Base-by-base conservation (phyloP, 1,284 basidiomycete species). In the Ganoderma multipileum region DNA sequence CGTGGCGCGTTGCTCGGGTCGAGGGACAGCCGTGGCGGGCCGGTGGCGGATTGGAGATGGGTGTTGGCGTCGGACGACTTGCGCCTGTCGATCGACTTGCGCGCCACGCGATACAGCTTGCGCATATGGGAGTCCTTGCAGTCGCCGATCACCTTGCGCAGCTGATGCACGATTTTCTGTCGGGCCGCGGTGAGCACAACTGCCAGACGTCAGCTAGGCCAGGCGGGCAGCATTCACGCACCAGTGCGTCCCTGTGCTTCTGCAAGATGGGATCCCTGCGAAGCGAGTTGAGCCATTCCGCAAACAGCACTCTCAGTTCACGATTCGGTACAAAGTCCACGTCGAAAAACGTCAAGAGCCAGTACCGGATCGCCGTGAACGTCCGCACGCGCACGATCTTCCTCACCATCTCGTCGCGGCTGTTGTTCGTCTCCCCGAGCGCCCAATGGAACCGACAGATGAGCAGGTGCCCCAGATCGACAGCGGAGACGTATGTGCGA, bases 401-500 rank as follows among this genome's bases (percentile, higher is more conserved):
- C 66, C 90, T 84, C 44, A 89, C 87, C 66, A 85, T 85, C 69
- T 93, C 90, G 73, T 93, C 91, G 36, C 88, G 84, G 18, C 73
- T 76, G 23, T 83, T 86, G 20, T 77, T 78, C 8, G 86, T 81
- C 23, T 84, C 84, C 68, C 88, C 88, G 58, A 95, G 82, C 4
- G 94, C 90, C 95, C 95, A 96, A 76, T 95, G 92, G 77, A 96
- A 96, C 50, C 95, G 87, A 71, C 89, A 90, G 52, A 95, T 92
- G 58, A 96, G 83, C 60, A 96, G 82, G 73, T 93, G 89, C 59
- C 91, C 91, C 36, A 96, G 83, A 75, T 95, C 93, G 66, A 91
- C 81, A 5, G 92, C 88, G 64, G 84, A 86, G 76, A 96, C 86
- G 78, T 95, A 96, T 39, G 91, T 89, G 66, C 95, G 89, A 76